Conservation (phyloP, 306 rosid species). For the Erythrophleum fordii region DNA sequence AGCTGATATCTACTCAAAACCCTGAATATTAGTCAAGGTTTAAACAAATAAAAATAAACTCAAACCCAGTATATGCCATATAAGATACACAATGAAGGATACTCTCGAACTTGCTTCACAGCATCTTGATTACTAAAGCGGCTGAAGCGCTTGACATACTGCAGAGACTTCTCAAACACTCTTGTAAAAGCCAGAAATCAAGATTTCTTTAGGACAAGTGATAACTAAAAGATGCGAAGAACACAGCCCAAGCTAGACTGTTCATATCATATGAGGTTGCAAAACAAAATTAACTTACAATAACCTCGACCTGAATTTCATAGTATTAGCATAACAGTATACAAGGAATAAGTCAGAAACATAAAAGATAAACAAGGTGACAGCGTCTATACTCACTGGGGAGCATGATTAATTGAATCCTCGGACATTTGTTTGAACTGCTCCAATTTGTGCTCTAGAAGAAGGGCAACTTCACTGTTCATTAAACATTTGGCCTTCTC, state of each 20-base stretch:
- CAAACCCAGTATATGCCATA: background rate
- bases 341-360: background rate
- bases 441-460: slow-evolving; percentile 44
- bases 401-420: slow-evolving; percentile 20
- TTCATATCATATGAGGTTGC: background rate
- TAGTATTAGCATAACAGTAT: background rate
- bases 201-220: background rate
- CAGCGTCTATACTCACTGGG: slow-evolving; percentile 28
- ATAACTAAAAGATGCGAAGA: background rate
- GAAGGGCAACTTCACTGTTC: slow-evolving; percentile 47
- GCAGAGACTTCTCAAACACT: slow-evolving; percentile 46
- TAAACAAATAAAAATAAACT: background rate
- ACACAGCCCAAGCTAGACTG: background rate
- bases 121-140: slow-evolving; percentile 43
- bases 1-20: slow-evolving; percentile 41
- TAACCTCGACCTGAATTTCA: background rate
- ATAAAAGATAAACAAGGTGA: background rate
- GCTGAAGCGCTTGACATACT: slow-evolving; percentile 42
- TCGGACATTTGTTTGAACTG: slow-evolving; percentile 36
- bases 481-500: slow-evolving; percentile 46
- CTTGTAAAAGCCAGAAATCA: slow-evolving; percentile 12
- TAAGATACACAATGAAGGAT: slow-evolving; percentile 1
- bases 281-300: background rate
- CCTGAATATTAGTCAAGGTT: slow-evolving; percentile 24
- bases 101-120: slow-evolving; percentile 47